These are phyloP conservation scores for Aureobasidium sp. DNA, from an alignment of 2,329 filamentous ascomycete genomes.

Conservation along the genomic window DNA sequence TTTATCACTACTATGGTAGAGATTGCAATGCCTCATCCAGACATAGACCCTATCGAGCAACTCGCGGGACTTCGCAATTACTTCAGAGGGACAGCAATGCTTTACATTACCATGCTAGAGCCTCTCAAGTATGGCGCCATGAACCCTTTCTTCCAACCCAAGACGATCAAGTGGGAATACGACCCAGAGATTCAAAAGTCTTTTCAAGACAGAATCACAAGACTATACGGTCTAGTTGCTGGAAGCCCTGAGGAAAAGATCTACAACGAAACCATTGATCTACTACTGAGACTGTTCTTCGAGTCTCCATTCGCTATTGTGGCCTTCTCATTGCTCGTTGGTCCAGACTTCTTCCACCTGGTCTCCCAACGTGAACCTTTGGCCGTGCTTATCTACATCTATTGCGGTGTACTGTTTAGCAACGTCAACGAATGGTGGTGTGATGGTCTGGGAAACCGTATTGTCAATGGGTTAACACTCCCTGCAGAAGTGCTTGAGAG, in stretches of 20 bases:
- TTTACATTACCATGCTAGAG: neutral
- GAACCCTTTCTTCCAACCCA: neutral
- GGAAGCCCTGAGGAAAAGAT: neutral
- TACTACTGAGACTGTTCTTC: neutral
- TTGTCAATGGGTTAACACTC: neutral
- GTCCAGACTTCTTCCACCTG: conserved; percentile 1
- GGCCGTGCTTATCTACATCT: neutral
- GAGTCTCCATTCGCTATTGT: neutral
- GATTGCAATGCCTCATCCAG: neutral
- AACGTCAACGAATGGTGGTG: conserved; percentile 8
- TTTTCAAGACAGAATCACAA: neutral
- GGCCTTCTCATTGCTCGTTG: neutral
- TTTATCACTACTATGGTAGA: neutral
- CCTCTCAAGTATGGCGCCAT: neutral
- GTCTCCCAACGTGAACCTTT: neutral
- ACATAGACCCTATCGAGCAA: neutral
- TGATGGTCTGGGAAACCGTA: neutral
- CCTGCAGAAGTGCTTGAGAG: neutral
- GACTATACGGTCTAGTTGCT: neutral
- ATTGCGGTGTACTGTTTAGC: neutral
- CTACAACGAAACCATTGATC: conserved; percentile 2
- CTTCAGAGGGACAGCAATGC: neutral
- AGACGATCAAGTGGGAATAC: neutral
- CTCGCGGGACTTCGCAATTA: neutral
- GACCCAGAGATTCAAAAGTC: neutral